phyloP scores from a whole-genome alignment of 768 basidiomycete genomes.

The Ramaria sp. region DNA sequence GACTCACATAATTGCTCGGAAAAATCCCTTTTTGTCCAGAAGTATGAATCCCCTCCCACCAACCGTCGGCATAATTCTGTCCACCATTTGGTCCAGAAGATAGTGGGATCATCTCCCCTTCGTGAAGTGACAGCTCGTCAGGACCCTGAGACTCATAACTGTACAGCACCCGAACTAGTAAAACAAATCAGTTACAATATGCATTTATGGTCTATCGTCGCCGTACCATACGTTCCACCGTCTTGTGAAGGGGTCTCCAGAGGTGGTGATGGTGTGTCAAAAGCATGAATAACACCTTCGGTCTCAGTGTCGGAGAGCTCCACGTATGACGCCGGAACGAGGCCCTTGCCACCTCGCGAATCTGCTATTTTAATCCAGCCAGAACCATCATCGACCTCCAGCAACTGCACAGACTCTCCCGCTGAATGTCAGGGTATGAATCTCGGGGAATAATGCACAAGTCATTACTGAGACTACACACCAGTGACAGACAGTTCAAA shows the following conservation, averaged over 20 bases:
- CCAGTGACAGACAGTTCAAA: constrained; percentile 9
- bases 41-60: constrained; percentile 76
- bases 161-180: constrained; percentile 70
- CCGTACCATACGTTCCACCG: constrained; percentile 42
- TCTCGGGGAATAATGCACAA: background rate
- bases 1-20: constrained; percentile 70
- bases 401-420: constrained; percentile 48
- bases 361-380: constrained; percentile 77
- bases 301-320: constrained; percentile 22
- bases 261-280: constrained; percentile 11
- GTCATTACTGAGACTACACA: background rate
- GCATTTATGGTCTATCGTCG: background rate
- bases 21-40: constrained; percentile 67
- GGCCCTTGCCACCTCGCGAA: constrained; percentile 46
- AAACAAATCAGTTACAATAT: background rate
- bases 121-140: constrained; percentile 55
- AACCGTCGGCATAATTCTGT: constrained; percentile 61
- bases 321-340: constrained; percentile 81
- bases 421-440: constrained; percentile 27
- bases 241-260: constrained; percentile 19
- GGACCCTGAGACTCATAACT: constrained; percentile 62
- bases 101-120: constrained; percentile 53
- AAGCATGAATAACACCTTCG: constrained; percentile 16
- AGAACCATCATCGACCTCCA: constrained; percentile 77
- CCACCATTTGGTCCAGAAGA: constrained; percentile 52